Conservation (phyloP, 2,329 filamentous ascomycete genomes). For the Domatiomyces globalis region DNA sequence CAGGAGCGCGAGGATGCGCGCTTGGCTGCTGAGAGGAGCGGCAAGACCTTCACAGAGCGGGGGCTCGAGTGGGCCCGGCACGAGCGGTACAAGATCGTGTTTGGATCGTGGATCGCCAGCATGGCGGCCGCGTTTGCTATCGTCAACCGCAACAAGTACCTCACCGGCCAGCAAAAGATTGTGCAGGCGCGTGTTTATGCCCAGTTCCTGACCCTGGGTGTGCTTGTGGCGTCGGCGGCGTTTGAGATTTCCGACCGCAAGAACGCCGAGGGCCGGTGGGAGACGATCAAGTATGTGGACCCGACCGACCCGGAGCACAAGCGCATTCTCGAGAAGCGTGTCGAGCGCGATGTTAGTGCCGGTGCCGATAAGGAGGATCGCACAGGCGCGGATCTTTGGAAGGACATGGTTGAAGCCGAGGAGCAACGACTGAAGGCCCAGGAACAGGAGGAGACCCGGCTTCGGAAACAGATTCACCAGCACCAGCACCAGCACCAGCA, state of each 20-base stretch:
- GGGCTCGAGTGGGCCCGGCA: conserved; percentile 59
- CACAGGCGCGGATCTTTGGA: conserved; percentile 59
- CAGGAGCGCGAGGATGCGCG: conserved; percentile 47
- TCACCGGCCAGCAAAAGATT: conserved; percentile 68
- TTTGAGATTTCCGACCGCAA: conserved; percentile 71
- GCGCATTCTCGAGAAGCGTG: conserved; percentile 69
- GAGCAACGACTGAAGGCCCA: conserved; percentile 32
- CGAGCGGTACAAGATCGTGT: conserved; percentile 79
- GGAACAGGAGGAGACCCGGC: conserved; percentile 25
- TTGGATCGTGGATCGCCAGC: conserved; percentile 63
- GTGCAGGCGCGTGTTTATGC: conserved; percentile 92
- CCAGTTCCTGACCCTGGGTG: conserved; percentile 72
- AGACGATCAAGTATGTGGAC: conserved; percentile 69
- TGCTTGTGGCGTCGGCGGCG: conserved; percentile 66
- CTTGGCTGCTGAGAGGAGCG: conserved; percentile 38
- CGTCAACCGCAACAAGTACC: conserved; percentile 62
- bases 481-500: conserved; percentile 12
- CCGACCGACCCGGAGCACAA: conserved; percentile 71
- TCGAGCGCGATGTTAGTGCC: conserved; percentile 25
- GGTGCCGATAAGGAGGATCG: conserved; percentile 6
- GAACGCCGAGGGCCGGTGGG: conserved; percentile 33
- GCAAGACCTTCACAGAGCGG: conserved; percentile 45
- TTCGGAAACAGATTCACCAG: conserved; percentile 19
- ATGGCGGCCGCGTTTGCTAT: conserved; percentile 62
- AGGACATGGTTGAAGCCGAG: conserved; percentile 37